Evolutionary conservation across 2,329 filamentous ascomycete species (phyloP).

Genomic region (Beauveria sp.): DNA sequence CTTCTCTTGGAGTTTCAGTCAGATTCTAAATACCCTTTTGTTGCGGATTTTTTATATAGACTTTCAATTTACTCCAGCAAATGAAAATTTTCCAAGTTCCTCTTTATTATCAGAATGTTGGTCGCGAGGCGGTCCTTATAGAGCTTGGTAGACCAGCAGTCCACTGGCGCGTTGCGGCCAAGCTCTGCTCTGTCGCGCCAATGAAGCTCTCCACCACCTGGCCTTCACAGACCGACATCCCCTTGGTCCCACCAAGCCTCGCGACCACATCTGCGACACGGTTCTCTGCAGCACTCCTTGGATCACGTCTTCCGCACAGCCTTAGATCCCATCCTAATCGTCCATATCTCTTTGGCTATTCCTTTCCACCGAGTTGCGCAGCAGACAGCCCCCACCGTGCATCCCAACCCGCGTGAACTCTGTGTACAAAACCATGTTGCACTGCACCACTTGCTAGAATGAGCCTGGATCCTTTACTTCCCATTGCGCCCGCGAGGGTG

Average conservation of each 20-base stretch:
- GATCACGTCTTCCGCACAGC: background rate
- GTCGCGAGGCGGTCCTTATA: no score
- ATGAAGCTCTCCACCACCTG: constrained; percentile 4
- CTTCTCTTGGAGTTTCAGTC: background rate
- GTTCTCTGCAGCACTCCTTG: background rate
- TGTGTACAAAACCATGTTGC: constrained; percentile 11
- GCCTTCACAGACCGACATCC: constrained; percentile 1
- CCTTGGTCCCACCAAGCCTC: constrained; percentile 4
- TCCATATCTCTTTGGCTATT: background rate
- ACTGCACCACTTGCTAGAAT: constrained; percentile 52
- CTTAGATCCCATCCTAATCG: background rate
- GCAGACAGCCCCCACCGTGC: background rate
- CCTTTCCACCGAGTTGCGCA: background rate
- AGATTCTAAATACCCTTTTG: constrained; percentile 1
- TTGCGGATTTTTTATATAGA: background rate
- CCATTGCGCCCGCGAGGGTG: constrained; percentile 84
- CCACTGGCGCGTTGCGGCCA: background rate
- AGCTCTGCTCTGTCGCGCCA: background rate
- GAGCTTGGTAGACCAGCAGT: no score
- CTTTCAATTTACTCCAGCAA: background rate
- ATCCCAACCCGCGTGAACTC: background rate
- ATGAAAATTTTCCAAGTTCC: background rate
- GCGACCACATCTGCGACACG: constrained; percentile 5
- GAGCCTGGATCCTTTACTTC: constrained; percentile 82
- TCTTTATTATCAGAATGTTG: background rate